Base-by-base conservation (phyloP, 805 yeast species). In the Jamesozyma gamospora region DNA sequence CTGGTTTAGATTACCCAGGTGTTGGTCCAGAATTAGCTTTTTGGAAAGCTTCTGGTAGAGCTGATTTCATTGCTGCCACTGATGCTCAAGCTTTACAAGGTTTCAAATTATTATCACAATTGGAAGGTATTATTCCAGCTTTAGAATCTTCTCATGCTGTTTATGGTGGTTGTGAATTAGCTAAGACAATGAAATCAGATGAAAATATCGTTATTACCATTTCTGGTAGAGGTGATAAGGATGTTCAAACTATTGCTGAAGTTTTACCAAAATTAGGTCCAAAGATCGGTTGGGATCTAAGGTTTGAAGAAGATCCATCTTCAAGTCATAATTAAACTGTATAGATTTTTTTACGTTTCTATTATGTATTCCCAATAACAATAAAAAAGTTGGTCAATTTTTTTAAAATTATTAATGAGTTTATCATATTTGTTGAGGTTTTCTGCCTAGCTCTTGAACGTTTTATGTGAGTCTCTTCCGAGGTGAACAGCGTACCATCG, bases 181-280 rank as follows among this genome's bases (percentile, higher is more conserved):
- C 99, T 25, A 78, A 85, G 69, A 80, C 78, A 14, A 71, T 92
- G 81, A 58, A 72, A 18, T 72, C 78, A 48, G 95, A 82, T 49
- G 73, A 87, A 65, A 77, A 86, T 58, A 69, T 92, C 42, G 80
- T 92, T 44, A 82, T 92, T 57, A 87, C 87, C 61, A 74, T 92
- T 41, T 86, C 96, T 38, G 99, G 99, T 55, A 84, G 99, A 72
- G 99, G 98, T 67, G 98, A 92, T 63, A 92, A 92, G 69, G 98
- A 92, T 63, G 98, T 92, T 30, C 96, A 87, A 66, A 84, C 88
- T 61, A 96, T 92, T 40, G 98, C 98, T 35, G 96, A 92, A 63
- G 77, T 80, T 39, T 72, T 92, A 58, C 98, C 98, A 35, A 74
- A 67, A 47, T 69, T 86, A 41, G 99, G 99, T 32, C 94, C 92